These are phyloP conservation scores for Pinus taeda DNA, from an alignment of 75 land plant genomes.

Conservation along the genomic window DNA sequence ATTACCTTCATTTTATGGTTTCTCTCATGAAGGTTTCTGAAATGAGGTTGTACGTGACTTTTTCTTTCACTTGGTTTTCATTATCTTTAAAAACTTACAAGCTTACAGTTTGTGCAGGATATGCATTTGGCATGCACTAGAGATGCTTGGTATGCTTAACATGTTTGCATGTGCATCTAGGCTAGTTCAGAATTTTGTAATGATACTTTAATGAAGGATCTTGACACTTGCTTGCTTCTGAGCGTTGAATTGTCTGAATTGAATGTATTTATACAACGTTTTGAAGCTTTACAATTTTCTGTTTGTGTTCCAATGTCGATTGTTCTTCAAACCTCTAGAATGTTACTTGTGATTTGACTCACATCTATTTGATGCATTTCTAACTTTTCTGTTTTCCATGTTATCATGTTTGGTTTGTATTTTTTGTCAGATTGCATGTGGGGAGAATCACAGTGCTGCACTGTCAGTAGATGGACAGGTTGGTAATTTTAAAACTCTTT, in stretches of 20 bases:
- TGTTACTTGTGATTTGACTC: not conserved
- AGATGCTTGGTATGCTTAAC: not conserved
- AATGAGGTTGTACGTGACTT: not conserved
- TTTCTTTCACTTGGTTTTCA: not conserved
- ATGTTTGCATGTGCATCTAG: not conserved
- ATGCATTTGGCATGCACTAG: not conserved
- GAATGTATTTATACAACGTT: not conserved
- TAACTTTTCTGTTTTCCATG: not conserved
- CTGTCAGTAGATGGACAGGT: conserved; percentile 54
- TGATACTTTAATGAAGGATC: not conserved
- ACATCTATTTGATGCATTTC: not conserved
- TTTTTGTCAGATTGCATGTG: conserved; percentile 40
- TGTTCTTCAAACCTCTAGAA: not conserved
- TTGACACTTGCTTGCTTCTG: not conserved
- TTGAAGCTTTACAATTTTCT: not conserved
- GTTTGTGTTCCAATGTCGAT: not conserved
- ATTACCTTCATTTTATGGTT: not conserved
- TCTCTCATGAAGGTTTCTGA: not conserved
- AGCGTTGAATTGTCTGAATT: not conserved
- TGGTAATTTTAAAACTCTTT: not conserved
- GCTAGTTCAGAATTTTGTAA: not conserved
- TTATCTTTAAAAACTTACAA: not conserved
- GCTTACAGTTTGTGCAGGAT: not conserved
- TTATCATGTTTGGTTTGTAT: not conserved
- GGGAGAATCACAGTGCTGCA: conserved; percentile 45